phyloP scores from a whole-genome alignment of 305 asterid genomes.

The Striga hermonthica region DNA sequence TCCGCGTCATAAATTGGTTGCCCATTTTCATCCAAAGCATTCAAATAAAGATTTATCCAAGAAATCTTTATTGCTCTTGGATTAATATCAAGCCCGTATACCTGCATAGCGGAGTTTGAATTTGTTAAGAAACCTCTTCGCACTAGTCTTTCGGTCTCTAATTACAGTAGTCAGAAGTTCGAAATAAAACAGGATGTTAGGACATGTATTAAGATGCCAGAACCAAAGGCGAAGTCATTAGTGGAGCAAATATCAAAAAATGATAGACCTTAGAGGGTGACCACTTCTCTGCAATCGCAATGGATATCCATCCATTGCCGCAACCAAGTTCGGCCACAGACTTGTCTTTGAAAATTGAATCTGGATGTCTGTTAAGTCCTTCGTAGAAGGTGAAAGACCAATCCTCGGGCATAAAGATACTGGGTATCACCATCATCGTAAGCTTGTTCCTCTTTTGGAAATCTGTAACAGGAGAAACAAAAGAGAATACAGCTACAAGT shows the following conservation, averaged over 20 bases:
- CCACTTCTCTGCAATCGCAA: slow-evolving; percentile 97
- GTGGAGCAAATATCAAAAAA: slow-evolving; percentile 23
- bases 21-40: slow-evolving; percentile 91
- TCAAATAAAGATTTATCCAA: slow-evolving; percentile 93
- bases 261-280: slow-evolving; percentile 66
- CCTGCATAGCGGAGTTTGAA: slow-evolving; percentile 49
- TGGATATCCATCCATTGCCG: slow-evolving; percentile 99
- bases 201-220: no score
- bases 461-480: slow-evolving; percentile 41
- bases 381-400: slow-evolving; percentile 99
- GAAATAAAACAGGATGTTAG: background rate
- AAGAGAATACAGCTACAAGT: slow-evolving; percentile 25
- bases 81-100: slow-evolving; percentile 97
- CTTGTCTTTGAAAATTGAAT: slow-evolving; percentile 87
- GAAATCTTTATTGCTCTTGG: slow-evolving; percentile 96
- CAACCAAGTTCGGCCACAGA: slow-evolving; percentile 96
- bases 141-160: slow-evolving; percentile 19
- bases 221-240: background rate
- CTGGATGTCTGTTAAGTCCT: slow-evolving; percentile 95
- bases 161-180: slow-evolving; percentile 17
- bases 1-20: slow-evolving; percentile 78
- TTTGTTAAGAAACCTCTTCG: slow-evolving; percentile 28
- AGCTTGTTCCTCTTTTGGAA: slow-evolving; percentile 76
- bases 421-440: slow-evolving; percentile 92
- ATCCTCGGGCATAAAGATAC: slow-evolving; percentile 94